phyloP scores from a whole-genome alignment of 768 basidiomycete genomes.

The Podaxis sp. region DNA sequence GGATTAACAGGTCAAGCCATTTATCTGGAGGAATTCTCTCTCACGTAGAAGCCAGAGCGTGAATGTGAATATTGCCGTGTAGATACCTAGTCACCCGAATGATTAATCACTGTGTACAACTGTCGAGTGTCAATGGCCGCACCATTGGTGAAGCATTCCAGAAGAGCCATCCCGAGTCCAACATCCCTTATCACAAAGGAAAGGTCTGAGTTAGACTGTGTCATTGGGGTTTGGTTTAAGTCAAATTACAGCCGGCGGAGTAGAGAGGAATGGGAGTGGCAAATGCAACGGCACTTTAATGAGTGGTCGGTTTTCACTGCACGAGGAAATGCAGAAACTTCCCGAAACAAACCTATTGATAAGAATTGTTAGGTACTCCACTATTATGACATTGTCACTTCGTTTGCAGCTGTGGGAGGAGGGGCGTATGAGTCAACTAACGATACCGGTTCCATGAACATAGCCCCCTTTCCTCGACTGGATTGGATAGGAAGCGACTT shows the following conservation, averaged over 20 bases:
- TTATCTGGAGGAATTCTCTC: neutral
- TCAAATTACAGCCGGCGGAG: neutral
- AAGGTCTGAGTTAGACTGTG: neutral
- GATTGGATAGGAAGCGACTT: no score
- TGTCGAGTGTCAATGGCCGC: neutral
- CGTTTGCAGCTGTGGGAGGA: no score
- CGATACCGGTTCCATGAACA: no score
- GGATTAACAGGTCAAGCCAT: neutral
- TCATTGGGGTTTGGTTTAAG: neutral
- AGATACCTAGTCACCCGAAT: neutral
- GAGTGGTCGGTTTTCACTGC: no score
- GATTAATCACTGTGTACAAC: neutral
- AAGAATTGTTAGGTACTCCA: neutral
- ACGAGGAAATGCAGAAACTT: neutral
- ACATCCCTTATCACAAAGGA: constrained; percentile 4
- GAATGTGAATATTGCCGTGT: constrained; percentile 2
- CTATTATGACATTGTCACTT: neutral
- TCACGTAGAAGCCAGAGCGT: neutral
- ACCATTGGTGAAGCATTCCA: constrained; percentile 8
- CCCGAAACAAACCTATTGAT: neutral
- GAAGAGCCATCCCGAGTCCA: constrained; percentile 5
- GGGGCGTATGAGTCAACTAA: no score
- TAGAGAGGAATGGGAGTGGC: neutral
- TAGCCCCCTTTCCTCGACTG: no score
- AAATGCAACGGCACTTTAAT: no score